These are phyloP conservation scores for Volutella citrinella DNA, from an alignment of 2,329 filamentous ascomycete genomes.

Conservation along the genomic window DNA sequence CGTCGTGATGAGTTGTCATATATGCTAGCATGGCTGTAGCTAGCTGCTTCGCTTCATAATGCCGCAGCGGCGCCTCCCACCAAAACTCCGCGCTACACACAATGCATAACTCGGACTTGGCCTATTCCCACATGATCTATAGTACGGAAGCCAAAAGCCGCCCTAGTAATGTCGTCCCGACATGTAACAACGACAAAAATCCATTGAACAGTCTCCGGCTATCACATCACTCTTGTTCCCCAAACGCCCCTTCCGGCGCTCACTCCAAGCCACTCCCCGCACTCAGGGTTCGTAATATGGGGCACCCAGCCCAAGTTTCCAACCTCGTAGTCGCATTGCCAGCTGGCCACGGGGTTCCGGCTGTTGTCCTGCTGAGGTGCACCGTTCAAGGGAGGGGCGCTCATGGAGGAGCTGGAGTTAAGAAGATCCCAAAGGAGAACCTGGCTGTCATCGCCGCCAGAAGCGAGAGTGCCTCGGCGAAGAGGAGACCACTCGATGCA, in stretches of 20 bases:
- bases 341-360: conserved; percentile 69
- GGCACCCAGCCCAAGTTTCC: conserved; percentile 84
- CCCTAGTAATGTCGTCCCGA: no score
- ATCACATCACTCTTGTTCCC: conserved; percentile 57
- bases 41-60: conserved; percentile 18
- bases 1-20: no score
- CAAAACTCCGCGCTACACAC: conserved; percentile 25
- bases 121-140: conserved; percentile 22
- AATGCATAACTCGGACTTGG: conserved; percentile 24
- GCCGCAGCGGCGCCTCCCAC: conserved; percentile 18
- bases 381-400: conserved; percentile 44
- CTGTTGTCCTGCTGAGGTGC: conserved; percentile 51
- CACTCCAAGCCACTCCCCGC: conserved; percentile 81
- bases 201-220: no score
- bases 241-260: conserved; percentile 78
- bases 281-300: conserved; percentile 63
- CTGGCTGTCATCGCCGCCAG: conserved; percentile 86
- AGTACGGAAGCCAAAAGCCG: conserved; percentile 9
- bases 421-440: conserved; percentile 94
- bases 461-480: conserved; percentile 82
- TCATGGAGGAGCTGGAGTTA: conserved; percentile 50
- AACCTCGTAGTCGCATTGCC: conserved; percentile 85
- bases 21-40: no score
- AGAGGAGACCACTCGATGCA: conserved; percentile 94
- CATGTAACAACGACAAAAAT: no score